Evolutionary conservation across 768 basidiomycete species (phyloP), one percentile per base, ranked within the genome.

Genomic region (Boletellus sp.): DNA sequence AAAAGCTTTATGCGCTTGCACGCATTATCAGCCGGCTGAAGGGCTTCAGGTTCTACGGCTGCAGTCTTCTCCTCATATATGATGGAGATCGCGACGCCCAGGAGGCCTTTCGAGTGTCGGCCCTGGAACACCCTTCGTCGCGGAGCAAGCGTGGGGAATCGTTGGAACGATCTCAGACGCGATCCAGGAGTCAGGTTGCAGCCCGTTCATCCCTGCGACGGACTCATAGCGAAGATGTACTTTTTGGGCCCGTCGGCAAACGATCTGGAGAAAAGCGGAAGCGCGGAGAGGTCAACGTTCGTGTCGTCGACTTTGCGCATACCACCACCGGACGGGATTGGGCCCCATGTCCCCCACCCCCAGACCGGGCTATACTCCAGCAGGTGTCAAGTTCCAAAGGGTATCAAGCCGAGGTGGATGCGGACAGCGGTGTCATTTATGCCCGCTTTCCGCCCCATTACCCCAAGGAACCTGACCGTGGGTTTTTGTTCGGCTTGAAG

Each of bases 11-110:
- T 64, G 84, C 85, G n/a, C 81, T 99, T 42, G 94, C 95, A 22
- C 81, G 85, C 42, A 96, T 98, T 71, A 78, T 98, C 60, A 78
- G 85, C 64, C 81, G 87, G 8, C 74, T 99, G 52, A 89, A 87
- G 59, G 93, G 96, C n/a, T 99, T 90, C 72, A 84, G 96, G 42
- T 98, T 99, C 70, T 99, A 99, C 65, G 96, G 96, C 13, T 97
- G 95, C 71, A 93, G 90, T 56, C 80, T 99, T 40, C 82, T 99
- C 45, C 80, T 98, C 64, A 95, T 98, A 64, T 99, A 99, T 68
- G 96, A 99, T 64, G 96, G 96, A 36, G 94, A 98, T 65, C 77
- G 74, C 38, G 91, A 94, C 57, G 79, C 83, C 1, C 96, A 98
- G 69, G 86, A 90, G 58, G 77, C 75, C 17, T 84, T 87, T 64